Evolutionary conservation across 2,329 filamentous ascomycete species (phyloP), one percentile per base, ranked within the genome.

Genomic region (Dissoconium aciculare): DNA sequence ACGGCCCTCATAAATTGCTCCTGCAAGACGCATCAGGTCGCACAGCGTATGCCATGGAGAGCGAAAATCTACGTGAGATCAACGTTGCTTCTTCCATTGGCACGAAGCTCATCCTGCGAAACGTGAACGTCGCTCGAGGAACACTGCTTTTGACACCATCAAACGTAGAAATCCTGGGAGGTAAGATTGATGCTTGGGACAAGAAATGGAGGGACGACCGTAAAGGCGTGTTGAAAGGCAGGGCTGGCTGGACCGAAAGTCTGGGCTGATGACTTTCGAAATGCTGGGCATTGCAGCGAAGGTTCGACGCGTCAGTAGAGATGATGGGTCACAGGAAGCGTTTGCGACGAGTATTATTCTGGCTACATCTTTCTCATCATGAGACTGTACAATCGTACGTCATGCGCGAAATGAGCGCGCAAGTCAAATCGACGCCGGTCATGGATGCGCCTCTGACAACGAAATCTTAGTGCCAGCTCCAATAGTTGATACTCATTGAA

Each of bases 131-230:
- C 3, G 71, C 79, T 4, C 66, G 87, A 33, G 89, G 84, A 0
- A 68, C 79, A 29, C 47, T 92, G n/a, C 58, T 95, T 54, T 60
- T 98, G 12, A 76, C 83, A 39, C 74, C 81, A 1, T 60, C 59
- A 2, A 72, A 55, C 34, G 75, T 73, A 32, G 65, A 69, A n/a
- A 50, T 92, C 2, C 56, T 94, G n/a, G 89, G 89, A 2, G 89
- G 89, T 0, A 91, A 81, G 58, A 68, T 95, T 26, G 84, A 94
- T 32, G 63, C 62, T 0, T 71, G 84, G 64, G 81, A 95, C 49
- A 75, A 71, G 49, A 64, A 64, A 5, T 95, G 87, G 87, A 64
- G 66, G 27, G 71, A 74, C 10, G 72, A 71, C 2, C 67, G 80
- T 40, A 74, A 93, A 53, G 66, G 64, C 28, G 68, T 71, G 40